Conservation (phyloP, 1,284 basidiomycete species). For the Amylostereum chailletii region DNA sequence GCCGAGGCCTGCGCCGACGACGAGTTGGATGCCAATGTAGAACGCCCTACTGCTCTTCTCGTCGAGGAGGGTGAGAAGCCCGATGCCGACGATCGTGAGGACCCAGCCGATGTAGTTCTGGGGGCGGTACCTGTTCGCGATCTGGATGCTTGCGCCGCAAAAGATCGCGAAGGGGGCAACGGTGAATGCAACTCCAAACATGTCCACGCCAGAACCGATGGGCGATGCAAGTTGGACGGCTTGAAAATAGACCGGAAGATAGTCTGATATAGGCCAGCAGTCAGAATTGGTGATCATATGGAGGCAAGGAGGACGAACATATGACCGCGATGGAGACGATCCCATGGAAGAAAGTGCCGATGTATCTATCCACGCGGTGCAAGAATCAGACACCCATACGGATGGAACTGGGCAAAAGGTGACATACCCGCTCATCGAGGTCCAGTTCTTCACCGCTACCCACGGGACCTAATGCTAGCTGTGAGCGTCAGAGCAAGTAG, state of each 20-base stretch:
- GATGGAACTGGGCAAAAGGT: conserved; percentile 6
- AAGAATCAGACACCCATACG: neutral
- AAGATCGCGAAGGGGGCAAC: conserved; percentile 12
- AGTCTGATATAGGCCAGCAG: conserved; percentile 7
- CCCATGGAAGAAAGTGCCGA: conserved; percentile 23
- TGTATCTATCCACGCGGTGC: conserved; percentile 9
- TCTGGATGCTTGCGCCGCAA: conserved; percentile 9
- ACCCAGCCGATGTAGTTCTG: conserved; percentile 17
- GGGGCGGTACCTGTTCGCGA: conserved; percentile 5
- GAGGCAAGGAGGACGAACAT: neutral
- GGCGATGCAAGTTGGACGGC: conserved; percentile 10
- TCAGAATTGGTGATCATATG: neutral
- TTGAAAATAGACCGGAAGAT: conserved; percentile 14
- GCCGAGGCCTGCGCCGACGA: conserved; percentile 20
- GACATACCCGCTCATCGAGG: neutral
- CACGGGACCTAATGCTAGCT: neutral
- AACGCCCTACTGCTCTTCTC: conserved; percentile 10
- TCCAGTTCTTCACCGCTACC: neutral
- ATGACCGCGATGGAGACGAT: conserved; percentile 15
- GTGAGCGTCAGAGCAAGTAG: neutral
- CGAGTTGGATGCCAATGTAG: conserved; percentile 15
- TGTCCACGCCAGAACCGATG: conserved; percentile 11
- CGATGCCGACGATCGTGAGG: conserved; percentile 15
- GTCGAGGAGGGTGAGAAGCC: conserved; percentile 13
- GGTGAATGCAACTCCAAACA: conserved; percentile 11